Percentiles rank a stretch among this genome's conserved stretches.
Evolutionary conservation across 1,284 basidiomycete species (phyloP).

Genomic region (Apiotrichum laibachii): DNA sequence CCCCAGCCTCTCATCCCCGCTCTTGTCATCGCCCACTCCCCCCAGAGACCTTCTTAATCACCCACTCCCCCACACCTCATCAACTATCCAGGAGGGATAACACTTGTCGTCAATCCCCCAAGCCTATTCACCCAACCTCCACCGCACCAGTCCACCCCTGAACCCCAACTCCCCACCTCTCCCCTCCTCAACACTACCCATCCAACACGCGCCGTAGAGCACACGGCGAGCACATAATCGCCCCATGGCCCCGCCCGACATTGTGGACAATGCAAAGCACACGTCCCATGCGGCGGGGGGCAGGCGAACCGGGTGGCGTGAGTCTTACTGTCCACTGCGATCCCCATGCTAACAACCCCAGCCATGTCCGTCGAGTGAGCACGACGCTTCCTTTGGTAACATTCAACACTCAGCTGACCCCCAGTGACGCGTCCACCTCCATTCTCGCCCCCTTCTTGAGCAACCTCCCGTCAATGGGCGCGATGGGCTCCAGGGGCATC

Average conservation of each 20-base stretch:
- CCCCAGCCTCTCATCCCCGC: background rate
- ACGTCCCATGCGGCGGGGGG: slow-evolving; percentile 4
- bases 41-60: background rate
- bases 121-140: background rate
- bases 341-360: slow-evolving; percentile 2
- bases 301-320: slow-evolving; percentile 3
- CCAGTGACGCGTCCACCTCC: slow-evolving; percentile 26
- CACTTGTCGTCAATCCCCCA: background rate
- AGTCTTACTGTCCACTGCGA: background rate
- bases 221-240: background rate
- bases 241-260: slow-evolving; percentile 7
- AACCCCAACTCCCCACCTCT: background rate
- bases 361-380: slow-evolving; percentile 15
- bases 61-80: too few relatives aligned
- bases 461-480: slow-evolving; percentile 30
- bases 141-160: background rate
- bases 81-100: background rate
- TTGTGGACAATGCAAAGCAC: slow-evolving; percentile 2
- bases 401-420: background rate
- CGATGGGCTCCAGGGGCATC: slow-evolving; percentile 10
- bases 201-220: background rate
- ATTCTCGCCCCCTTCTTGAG: slow-evolving; percentile 33
- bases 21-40: background rate
- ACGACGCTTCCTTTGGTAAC: background rate
- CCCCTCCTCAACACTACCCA: background rate